Percentiles rank a stretch among this genome's conserved stretches.
phyloP scores from a whole-genome alignment of 345 rosid genomes.

The Populus davidiana region DNA sequence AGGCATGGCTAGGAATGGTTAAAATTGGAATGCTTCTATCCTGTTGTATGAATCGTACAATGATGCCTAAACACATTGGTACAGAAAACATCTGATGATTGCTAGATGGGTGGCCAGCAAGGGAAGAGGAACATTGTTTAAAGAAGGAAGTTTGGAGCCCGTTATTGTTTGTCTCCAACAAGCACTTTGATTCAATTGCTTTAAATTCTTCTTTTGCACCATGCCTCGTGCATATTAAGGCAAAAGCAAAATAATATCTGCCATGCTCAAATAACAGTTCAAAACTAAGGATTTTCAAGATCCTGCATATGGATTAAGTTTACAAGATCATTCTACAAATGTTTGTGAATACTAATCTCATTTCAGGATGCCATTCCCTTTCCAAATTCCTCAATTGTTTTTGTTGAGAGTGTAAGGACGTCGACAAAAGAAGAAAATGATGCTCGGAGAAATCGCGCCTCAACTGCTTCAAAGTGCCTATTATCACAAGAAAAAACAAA shows the following conservation, averaged over 20 bases:
- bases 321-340: background rate
- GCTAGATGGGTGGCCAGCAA: background rate
- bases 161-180: background rate
- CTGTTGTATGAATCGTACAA: background rate
- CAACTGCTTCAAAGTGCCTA: constrained; percentile 82
- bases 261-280: background rate
- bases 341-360: background rate
- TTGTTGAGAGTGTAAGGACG: constrained; percentile 68
- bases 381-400: constrained; percentile 76
- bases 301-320: background rate
- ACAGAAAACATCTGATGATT: background rate
- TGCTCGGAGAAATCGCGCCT: constrained; percentile 94
- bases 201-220: background rate
- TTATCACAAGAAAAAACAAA: background rate
- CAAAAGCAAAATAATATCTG: background rate
- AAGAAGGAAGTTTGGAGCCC: background rate
- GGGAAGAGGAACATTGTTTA: background rate
- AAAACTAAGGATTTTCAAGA: background rate
- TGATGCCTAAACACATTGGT: background rate
- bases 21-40: background rate
- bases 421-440: constrained; percentile 82
- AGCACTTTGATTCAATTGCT: background rate
- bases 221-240: background rate
- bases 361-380: constrained; percentile 32
- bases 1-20: background rate